Conservation (phyloP, 164 flowering plant species). For the Nymphaea thermarum region DNA sequence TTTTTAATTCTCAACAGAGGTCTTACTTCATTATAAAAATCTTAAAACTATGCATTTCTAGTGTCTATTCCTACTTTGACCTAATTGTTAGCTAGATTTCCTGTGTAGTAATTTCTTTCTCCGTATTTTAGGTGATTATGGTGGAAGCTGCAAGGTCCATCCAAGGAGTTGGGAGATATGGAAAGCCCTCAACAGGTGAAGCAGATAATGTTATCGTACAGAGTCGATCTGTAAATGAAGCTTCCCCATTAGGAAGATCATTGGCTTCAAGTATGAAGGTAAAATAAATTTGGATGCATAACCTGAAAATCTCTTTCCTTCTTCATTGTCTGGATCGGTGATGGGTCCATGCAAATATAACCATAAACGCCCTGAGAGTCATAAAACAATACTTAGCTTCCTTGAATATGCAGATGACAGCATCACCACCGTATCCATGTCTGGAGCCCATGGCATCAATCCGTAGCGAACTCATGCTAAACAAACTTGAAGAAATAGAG, state of each 20-base stretch:
- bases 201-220: conserved; percentile 20
- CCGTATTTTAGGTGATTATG: conserved; percentile 36
- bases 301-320: neutral
- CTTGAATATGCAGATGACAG: no score
- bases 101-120: no score
- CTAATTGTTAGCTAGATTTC: no score
- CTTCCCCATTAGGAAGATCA: conserved; percentile 31
- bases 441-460: conserved; percentile 3
- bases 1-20: no score
- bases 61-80: no score
- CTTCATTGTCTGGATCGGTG: neutral
- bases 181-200: conserved; percentile 25
- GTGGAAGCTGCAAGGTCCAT: conserved; percentile 53
- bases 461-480: conserved; percentile 40
- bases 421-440: no score
- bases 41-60: no score
- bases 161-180: conserved; percentile 29
- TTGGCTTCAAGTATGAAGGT: conserved; percentile 54
- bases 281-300: conserved; percentile 1
- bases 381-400: no score
- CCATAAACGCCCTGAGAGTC: no score
- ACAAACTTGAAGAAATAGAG: conserved; percentile 67
- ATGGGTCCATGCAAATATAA: no score
- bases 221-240: conserved; percentile 30
- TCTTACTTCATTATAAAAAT: no score